Evolutionary conservation across 345 rosid species (phyloP), one percentile per base, ranked within the genome.

Genomic region (Hibiscus syriacus): DNA sequence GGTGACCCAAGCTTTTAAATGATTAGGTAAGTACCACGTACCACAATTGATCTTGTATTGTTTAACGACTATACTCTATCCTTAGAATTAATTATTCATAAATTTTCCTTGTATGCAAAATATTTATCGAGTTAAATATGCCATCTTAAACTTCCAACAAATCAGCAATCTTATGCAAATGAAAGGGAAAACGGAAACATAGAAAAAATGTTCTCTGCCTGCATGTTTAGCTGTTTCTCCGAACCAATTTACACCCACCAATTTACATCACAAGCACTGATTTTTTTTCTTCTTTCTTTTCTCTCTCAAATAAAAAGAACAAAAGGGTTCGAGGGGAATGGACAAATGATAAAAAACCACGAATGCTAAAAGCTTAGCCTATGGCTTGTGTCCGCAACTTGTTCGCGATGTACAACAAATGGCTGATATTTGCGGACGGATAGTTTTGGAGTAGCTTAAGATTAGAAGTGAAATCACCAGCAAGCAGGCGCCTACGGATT

Each of bases 351-450:
- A 20, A 19, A n/a, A 52, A 50, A 20, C 55, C 1, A 36, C 49
- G 20, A 4, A 4, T 9, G 38, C 11, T 39, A 34, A 17, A 7
- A 52, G 13, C 68, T 79, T 67, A 87, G 73, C 43, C 75, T 13
- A 13, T 58, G 11, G 77, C 81, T 60, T 65, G 79, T 29, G 59
- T 61, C 9, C 94, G 94, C 78, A 93, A 77, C 77, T 93, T 93
- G 79, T 89, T 89, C 64, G 97, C 99, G 17, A 94, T 92, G 70
- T 89, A 91, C 63, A 94, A 87, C 69, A 94, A 78, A 82, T 94
- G 99, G 66, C 86, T 79, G 74, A 88, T 78, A 75, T 82, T 88
- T 57, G 90, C 73, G 2, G 93, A 76, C 0, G 93, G 93, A 46
- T 88, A 88, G 55, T 80, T 64, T 68, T 88, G 93, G 49, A 88